Conservation (phyloP, 768 basidiomycete species). For the Exidia glandulosa region DNA sequence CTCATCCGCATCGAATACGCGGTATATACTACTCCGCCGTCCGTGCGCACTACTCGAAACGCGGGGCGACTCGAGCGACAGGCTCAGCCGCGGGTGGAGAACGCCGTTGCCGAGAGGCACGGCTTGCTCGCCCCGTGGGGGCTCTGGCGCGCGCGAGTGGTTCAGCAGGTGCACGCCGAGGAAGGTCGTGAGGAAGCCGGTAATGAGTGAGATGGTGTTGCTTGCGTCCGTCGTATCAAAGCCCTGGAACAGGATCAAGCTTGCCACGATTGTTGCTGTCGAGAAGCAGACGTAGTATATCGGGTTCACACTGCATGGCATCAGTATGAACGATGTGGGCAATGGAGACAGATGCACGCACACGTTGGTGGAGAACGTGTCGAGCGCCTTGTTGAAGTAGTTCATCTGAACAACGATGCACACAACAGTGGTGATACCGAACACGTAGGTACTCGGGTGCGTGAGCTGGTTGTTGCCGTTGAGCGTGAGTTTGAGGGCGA, state of each 20-base stretch:
- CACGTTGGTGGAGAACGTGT: slow-evolving; percentile 96
- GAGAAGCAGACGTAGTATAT: slow-evolving; percentile 98
- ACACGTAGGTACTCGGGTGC: slow-evolving; percentile 93
- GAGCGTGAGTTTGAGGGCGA: slow-evolving; percentile 90
- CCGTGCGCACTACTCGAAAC: slow-evolving; percentile 42
- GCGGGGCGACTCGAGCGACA: slow-evolving; percentile 38
- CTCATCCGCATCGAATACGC: slow-evolving; percentile 54
- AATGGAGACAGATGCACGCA: too few species aligned
- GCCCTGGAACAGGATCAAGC: slow-evolving; percentile 93
- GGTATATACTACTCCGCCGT: slow-evolving; percentile 54
- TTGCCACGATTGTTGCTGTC: slow-evolving; percentile 84
- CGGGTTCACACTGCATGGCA: slow-evolving; percentile 93
- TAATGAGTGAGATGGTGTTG: slow-evolving; percentile 77
- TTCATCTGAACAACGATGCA: slow-evolving; percentile 93
- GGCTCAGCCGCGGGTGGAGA: slow-evolving; percentile 67
- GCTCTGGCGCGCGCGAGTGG: slow-evolving; percentile 51
- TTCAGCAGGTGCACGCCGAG: slow-evolving; percentile 94
- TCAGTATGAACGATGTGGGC: neutral
- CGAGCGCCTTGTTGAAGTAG: slow-evolving; percentile 96
- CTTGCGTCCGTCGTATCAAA: slow-evolving; percentile 80
- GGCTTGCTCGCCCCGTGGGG: slow-evolving; percentile 17
- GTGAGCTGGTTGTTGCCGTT: slow-evolving; percentile 91
- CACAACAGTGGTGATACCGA: slow-evolving; percentile 65
- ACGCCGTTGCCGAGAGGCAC: slow-evolving; percentile 51
- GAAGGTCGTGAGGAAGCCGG: slow-evolving; percentile 88